phyloP scores from a whole-genome alignment of 331 rosid species.

The Phaseolus coccineus region DNA sequence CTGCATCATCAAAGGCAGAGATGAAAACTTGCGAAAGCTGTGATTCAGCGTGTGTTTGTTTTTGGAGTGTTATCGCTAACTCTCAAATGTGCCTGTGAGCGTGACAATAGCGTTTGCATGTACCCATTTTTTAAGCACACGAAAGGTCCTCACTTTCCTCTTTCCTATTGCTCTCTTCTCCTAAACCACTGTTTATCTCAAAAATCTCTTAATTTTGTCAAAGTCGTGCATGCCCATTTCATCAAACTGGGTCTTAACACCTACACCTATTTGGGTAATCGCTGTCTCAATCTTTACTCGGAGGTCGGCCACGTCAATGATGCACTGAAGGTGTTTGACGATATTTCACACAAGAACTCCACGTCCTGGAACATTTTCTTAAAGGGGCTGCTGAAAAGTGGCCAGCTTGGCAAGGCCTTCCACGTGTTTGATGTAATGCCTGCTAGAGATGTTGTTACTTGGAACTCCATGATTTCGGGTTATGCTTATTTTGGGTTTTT shows the following conservation, averaged over 20 bases:
- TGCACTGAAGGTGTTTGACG: conserved; percentile 64
- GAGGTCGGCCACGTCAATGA: conserved; percentile 58
- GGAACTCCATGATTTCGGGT: conserved; percentile 85
- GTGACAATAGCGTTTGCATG: conserved; percentile 57
- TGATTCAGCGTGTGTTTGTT: background rate
- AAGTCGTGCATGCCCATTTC: conserved; percentile 68
- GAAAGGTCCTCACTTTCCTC: conserved; percentile 45
- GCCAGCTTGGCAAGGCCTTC: conserved; percentile 54
- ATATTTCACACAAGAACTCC: conserved; percentile 63
- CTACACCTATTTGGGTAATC: conserved; percentile 77
- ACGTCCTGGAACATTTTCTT: conserved; percentile 75
- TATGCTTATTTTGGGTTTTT: conserved; percentile 54
- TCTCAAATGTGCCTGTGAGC: conserved; percentile 12
- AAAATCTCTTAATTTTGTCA: conserved; percentile 50
- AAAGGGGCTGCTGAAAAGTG: conserved; percentile 60
- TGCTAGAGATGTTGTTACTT: conserved; percentile 74
- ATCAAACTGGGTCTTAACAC: conserved; percentile 68
- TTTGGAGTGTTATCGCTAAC: background rate
- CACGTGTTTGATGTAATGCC: conserved; percentile 76
- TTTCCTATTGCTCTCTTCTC: conserved; percentile 62
- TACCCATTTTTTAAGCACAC: conserved; percentile 60
- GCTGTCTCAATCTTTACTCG: conserved; percentile 64
- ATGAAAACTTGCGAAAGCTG: background rate
- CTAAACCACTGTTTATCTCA: conserved; percentile 53
- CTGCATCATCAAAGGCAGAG: background rate